Evolutionary conservation across 768 basidiomycete species (phyloP), one percentile per base, ranked within the genome.

Genomic region (Guyanaporus albipodus): DNA sequence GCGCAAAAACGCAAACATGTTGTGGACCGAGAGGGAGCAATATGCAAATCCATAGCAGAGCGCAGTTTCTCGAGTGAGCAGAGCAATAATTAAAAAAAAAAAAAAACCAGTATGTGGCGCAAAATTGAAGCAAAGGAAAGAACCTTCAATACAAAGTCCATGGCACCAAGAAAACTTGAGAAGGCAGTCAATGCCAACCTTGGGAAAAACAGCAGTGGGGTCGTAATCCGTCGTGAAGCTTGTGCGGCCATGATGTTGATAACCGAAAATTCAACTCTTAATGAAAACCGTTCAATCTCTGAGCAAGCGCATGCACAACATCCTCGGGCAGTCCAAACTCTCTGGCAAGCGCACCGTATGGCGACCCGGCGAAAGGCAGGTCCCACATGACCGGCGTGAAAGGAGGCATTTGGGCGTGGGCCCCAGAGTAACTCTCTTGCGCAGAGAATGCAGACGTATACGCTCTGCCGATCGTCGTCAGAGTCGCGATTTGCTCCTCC

Each of bases 241-340:
- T 37, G 36, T 52, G 41, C 31, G 42, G 40, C 37, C 41, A 50
- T 19, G 32, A 33, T 28, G 29, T 10, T 6, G 14, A 23, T 33
- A 19, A 39, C 18, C 28, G 21, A 19, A 36, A 29, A 35, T 19
- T 35, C 1, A 31, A 34, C 12, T 64, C 50, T n/a, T n/a, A 64
- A 50, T 32, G 54, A 32, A 67, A 52, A 18, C 47, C 53, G 27
- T 53, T 40, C 9, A 87, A 69, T 40, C 84, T 74, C 50, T 83
- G 80, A 32, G 77, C 80, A 36, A 87, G 73, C 4, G 82, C 82
- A 57, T 85, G 77, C 36, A 87, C 78, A 22, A 87, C 60, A 34
- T 80, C 73, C 26, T 85, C 70, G 44, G 85, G 81, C 18, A 87
- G 73, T n/a, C 85, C 85, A 50, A 87, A 87, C 62, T 87, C 86